These are phyloP conservation scores for Trichoderma atroviride DNA, from an alignment of 2,329 filamentous ascomycete species.

Conservation along the genomic window DNA sequence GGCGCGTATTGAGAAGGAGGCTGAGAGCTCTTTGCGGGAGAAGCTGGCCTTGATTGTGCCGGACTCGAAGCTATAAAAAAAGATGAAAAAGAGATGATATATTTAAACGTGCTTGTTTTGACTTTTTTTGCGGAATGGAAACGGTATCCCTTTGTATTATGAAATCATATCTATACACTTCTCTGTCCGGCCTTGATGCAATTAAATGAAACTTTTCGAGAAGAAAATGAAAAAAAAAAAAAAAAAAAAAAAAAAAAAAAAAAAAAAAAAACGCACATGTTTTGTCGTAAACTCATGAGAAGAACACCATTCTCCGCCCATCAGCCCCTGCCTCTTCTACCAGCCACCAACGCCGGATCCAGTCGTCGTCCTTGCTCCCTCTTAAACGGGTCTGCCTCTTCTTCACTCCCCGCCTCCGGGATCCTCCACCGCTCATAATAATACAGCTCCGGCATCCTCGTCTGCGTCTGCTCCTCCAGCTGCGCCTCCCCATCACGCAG, in stretches of 20 bases:
- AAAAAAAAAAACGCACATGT: neutral
- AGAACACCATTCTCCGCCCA: too few species aligned
- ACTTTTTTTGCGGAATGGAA: neutral
- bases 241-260: neutral
- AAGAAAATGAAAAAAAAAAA: neutral
- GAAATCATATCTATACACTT: neutral
- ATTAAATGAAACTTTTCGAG: neutral
- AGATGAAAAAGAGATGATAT: neutral
- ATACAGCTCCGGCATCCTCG: constrained; percentile 33
- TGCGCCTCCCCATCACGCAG: constrained; percentile 32
- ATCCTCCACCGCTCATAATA: constrained; percentile 12
- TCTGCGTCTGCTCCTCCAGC: constrained; percentile 23
- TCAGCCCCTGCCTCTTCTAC: constrained; percentile 7
- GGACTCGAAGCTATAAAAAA: constrained; percentile 59
- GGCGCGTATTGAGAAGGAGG: constrained; percentile 75
- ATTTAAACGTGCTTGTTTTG: neutral
- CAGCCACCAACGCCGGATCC: constrained; percentile 14
- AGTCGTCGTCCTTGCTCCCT: constrained; percentile 9
- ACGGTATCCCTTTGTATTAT: neutral
- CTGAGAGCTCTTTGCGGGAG: constrained; percentile 65
- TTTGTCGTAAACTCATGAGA: neutral
- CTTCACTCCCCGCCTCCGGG: neutral
- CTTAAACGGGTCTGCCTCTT: neutral
- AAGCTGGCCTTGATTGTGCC: constrained; percentile 58
- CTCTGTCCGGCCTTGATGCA: neutral